Percentiles rank a stretch among this genome's conserved stretches.
These are phyloP conservation scores for Nitzschia inconspicua DNA, from an alignment of 108 stramenopile species.

Conservation along the genomic window DNA sequence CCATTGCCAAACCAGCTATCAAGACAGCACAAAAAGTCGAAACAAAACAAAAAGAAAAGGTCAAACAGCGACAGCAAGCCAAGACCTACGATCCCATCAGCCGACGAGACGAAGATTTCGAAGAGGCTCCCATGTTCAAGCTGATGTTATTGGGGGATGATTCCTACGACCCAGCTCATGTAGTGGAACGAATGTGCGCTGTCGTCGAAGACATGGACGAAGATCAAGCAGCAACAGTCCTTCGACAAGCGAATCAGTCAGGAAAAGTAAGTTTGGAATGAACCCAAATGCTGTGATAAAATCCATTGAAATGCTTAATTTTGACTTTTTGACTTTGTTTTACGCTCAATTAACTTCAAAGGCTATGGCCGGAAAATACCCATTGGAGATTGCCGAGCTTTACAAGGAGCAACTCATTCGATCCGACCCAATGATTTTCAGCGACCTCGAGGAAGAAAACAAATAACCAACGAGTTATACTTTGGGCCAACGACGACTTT, in stretches of 20 bases:
- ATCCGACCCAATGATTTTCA: constrained; percentile 86
- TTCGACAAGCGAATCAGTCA: constrained; percentile 52
- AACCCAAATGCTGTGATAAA: no score
- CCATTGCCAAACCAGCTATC: constrained; percentile 69
- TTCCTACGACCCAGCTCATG: constrained; percentile 82
- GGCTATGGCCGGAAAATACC: constrained; percentile 84
- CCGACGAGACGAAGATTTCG: constrained; percentile 64
- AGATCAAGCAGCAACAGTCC: constrained; percentile 60
- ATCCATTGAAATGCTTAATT: no score
- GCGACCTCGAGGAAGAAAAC: constrained; percentile 77
- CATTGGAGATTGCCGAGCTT: constrained; percentile 73
- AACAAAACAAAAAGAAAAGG: constrained; percentile 57
- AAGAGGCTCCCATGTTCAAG: constrained; percentile 90
- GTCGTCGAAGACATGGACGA: constrained; percentile 79
- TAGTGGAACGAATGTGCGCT: constrained; percentile 68
- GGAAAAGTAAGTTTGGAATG: no score
- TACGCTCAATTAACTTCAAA: no score
- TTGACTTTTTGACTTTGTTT: no score
- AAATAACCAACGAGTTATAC: constrained; percentile 9
- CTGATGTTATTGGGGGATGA: constrained; percentile 87
- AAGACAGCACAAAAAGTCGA: constrained; percentile 44
- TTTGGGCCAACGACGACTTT: neutral
- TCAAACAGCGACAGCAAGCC: constrained; percentile 36
- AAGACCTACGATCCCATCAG: constrained; percentile 50
- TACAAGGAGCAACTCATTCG: constrained; percentile 83